phyloP scores from a whole-genome alignment of 495 filamentous ascomycete species.

The Stereocaulon alpinum region DNA sequence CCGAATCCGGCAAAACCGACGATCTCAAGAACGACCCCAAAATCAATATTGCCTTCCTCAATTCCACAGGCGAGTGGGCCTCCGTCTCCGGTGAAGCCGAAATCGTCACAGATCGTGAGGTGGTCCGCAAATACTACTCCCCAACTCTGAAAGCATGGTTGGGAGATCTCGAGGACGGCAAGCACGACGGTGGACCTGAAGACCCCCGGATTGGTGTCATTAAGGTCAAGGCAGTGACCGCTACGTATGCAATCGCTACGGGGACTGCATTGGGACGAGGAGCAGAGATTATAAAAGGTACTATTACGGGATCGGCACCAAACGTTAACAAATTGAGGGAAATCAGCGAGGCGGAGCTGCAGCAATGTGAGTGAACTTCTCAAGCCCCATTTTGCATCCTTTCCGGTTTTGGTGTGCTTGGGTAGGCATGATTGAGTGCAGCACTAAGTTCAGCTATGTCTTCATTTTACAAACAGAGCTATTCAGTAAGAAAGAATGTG shows the following conservation, averaged over 20 bases:
- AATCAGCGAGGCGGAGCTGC: constrained; percentile 56
- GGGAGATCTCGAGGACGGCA: constrained; percentile 81
- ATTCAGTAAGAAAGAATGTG: neutral
- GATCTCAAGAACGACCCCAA: constrained; percentile 60
- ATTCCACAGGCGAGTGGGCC: constrained; percentile 65
- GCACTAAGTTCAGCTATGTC: neutral
- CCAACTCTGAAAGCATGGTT: constrained; percentile 74
- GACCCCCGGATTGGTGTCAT: constrained; percentile 67
- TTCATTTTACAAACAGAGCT: too few relatives aligned
- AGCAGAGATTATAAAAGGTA: constrained; percentile 65
- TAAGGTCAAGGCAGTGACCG: constrained; percentile 35
- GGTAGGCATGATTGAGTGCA: neutral
- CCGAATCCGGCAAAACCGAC: constrained; percentile 82
- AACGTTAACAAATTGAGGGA: constrained; percentile 70
- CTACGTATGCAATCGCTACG: constrained; percentile 35
- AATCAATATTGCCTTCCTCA: constrained; percentile 79
- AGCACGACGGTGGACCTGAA: constrained; percentile 68
- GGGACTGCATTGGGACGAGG: constrained; percentile 45
- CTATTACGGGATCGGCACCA: constrained; percentile 60
- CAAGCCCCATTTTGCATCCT: neutral
- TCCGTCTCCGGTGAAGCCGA: constrained; percentile 64
- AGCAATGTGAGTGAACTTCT: constrained; percentile 23
- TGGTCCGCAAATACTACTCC: constrained; percentile 69
- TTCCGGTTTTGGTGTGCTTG: neutral
- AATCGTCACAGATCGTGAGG: constrained; percentile 55